These are phyloP conservation scores for Ehretia macrophylla DNA, from an alignment of 257 asterid genomes.

Conservation along the genomic window DNA sequence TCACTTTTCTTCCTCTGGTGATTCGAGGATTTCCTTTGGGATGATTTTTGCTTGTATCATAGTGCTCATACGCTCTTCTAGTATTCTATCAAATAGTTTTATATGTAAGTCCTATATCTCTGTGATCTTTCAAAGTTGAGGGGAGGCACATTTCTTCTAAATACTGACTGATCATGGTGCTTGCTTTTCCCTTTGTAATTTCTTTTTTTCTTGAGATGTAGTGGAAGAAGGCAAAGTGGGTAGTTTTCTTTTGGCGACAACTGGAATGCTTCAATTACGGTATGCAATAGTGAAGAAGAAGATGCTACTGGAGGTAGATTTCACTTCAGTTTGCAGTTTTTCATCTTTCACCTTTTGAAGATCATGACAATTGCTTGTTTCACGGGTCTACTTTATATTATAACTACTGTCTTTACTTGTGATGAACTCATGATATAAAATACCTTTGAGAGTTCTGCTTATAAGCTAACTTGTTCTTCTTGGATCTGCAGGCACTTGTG, in stretches of 20 bases:
- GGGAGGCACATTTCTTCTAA: constrained; percentile 1
- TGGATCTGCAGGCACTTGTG: constrained; percentile 52
- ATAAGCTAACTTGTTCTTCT: not conserved
- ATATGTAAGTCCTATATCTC: constrained; percentile 56
- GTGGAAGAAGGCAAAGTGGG: constrained; percentile 98
- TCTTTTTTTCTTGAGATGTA: constrained; percentile 31
- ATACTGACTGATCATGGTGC: constrained; percentile 5
- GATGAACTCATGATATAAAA: not conserved
- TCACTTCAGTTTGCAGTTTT: constrained; percentile 1
- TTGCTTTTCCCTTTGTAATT: constrained; percentile 21
- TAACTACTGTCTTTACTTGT: not conserved
- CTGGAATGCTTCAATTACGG: constrained; percentile 69
- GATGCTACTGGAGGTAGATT: constrained; percentile 64
- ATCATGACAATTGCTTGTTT: not conserved
- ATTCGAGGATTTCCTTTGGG: constrained; percentile 34
- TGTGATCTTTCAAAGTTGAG: constrained; percentile 9
- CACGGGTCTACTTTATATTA: not conserved
- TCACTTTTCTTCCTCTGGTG: constrained; percentile 32
- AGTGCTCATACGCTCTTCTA: constrained; percentile 76
- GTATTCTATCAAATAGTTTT: constrained; percentile 92
- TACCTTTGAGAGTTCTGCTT: too few species aligned
- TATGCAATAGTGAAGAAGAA: constrained; percentile 49
- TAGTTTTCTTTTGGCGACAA: constrained; percentile 86
- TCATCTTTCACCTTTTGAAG: not conserved
- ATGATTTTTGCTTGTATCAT: constrained; percentile 44